These are phyloP conservation scores for Sergeia podlipaevii DNA, from an alignment of 208 protist species.

Conservation along the genomic window DNA sequence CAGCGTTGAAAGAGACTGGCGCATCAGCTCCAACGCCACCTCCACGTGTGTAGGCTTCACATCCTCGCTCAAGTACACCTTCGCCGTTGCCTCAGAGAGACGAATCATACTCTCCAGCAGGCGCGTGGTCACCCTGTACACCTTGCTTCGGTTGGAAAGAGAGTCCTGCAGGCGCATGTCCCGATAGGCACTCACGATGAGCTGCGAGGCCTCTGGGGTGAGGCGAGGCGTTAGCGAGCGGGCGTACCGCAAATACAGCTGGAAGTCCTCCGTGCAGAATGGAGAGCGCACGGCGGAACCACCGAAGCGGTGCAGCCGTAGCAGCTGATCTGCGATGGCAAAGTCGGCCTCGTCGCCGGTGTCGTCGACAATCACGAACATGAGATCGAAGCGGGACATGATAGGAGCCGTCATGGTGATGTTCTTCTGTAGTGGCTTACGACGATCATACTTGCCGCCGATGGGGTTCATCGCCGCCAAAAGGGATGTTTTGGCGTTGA, in stretches of 20 bases:
- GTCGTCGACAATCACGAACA: slow-evolving; percentile 99
- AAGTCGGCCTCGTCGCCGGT: slow-evolving; percentile 94
- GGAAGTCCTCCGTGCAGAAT: slow-evolving; percentile 86
- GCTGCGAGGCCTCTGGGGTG: slow-evolving; percentile 69
- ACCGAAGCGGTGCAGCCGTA: slow-evolving; percentile 91
- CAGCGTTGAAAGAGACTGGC: slow-evolving; percentile 83
- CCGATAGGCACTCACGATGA: slow-evolving; percentile 91
- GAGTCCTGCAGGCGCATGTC: slow-evolving; percentile 93
- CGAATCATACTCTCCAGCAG: slow-evolving; percentile 99
- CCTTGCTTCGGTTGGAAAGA: slow-evolving; percentile 79
- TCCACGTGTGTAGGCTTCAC: slow-evolving; percentile 80
- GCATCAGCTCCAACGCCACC: slow-evolving; percentile 88
- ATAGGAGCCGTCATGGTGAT: slow-evolving; percentile 96
- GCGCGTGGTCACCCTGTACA: slow-evolving; percentile 98
- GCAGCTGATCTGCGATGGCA: slow-evolving; percentile 97
- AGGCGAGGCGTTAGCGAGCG: slow-evolving; percentile 90
- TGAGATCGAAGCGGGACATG: slow-evolving; percentile 99
- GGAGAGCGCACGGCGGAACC: slow-evolving; percentile 60
- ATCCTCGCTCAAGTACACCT: slow-evolving; percentile 92
- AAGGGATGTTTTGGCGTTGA: slow-evolving; percentile 99
- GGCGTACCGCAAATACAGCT: slow-evolving; percentile 92
- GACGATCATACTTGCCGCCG: slow-evolving; percentile 94
- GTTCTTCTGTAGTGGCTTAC: slow-evolving; percentile 92
- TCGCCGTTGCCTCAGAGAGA: slow-evolving; percentile 97
- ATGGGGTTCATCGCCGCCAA: slow-evolving; percentile 99